Evolutionary conservation across 176 grass and related monocot species (phyloP).

Genomic region (Hsuehochloa calcarea): DNA sequence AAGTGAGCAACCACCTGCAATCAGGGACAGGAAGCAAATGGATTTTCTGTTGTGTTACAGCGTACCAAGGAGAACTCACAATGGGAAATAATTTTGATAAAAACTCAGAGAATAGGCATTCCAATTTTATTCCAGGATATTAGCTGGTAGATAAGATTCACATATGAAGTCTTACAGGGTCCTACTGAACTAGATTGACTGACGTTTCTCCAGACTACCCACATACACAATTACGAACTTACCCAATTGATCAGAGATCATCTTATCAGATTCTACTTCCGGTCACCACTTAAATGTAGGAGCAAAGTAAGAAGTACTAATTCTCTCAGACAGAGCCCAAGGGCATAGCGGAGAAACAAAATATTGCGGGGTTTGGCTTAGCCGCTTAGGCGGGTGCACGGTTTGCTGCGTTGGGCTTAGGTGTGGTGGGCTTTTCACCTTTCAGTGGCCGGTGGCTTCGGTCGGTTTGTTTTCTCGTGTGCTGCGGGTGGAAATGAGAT

Average conservation of each 20-base stretch:
- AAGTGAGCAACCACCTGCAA: conserved; percentile 30
- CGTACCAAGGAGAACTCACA: background rate
- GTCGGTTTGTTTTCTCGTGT: background rate
- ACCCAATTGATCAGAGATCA: background rate
- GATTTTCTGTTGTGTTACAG: background rate
- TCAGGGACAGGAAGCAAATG: background rate
- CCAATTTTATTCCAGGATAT: background rate
- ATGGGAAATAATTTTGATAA: background rate
- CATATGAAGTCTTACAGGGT: background rate
- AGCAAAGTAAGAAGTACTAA: background rate
- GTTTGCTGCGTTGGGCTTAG: background rate
- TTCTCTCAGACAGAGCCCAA: background rate
- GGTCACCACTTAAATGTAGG: background rate
- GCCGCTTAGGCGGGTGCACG: too few species aligned
- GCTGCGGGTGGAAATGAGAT: background rate
- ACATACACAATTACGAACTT: background rate
- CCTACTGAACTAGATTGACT: background rate
- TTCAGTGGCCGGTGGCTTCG: background rate
- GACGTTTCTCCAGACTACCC: background rate
- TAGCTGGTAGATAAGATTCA: background rate
- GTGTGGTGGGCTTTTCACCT: background rate
- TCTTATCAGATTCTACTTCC: background rate
- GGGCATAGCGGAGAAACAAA: background rate
- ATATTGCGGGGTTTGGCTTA: background rate
- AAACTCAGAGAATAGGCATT: background rate